These are phyloP conservation scores for Vitis hybrid DNA, from an alignment of 177 flowering plant genomes.

Conservation along the genomic window DNA sequence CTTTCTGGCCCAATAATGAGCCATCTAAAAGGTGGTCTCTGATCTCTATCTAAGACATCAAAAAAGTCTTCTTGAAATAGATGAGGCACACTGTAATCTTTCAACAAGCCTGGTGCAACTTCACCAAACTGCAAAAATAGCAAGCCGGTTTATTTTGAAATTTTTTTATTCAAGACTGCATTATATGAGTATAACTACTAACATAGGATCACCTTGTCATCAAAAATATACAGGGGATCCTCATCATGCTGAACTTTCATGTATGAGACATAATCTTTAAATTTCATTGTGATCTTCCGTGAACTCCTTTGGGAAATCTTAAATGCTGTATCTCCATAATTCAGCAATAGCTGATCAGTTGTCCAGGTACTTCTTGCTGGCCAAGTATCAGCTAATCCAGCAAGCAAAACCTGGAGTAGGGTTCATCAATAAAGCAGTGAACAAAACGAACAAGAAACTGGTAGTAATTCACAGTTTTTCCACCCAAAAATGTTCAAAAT, in stretches of 20 bases:
- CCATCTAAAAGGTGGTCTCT: constrained; percentile 93
- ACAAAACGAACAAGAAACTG: background rate
- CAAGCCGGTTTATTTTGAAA: background rate
- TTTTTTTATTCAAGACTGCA: background rate
- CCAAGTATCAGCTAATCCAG: constrained; percentile 81
- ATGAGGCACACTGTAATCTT: constrained; percentile 85
- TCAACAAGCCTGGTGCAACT: constrained; percentile 71
- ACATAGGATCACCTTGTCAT: constrained; percentile 63
- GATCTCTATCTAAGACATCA: constrained; percentile 68
- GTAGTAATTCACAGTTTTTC: background rate
- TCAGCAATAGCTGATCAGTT: constrained; percentile 49
- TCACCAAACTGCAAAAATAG: constrained; percentile 80
- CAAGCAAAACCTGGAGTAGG: constrained; percentile 60
- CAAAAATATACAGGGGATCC: constrained; percentile 96
- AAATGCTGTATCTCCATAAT: constrained; percentile 75
- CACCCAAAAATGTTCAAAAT: background rate
- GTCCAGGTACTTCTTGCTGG: constrained; percentile 82
- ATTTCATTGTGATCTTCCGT: constrained; percentile 66
- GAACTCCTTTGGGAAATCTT: constrained; percentile 80
- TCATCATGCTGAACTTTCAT: constrained; percentile 86
- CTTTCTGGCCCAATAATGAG: constrained; percentile 96
- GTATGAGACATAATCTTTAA: constrained; percentile 84
- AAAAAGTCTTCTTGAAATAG: constrained; percentile 87
- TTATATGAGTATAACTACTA: background rate
- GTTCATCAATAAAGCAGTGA: background rate